Percentiles rank a stretch among this genome's conserved stretches.
These are phyloP conservation scores for Penicillium palitans DNA, from an alignment of 2,329 filamentous ascomycete genomes.

Conservation along the genomic window DNA sequence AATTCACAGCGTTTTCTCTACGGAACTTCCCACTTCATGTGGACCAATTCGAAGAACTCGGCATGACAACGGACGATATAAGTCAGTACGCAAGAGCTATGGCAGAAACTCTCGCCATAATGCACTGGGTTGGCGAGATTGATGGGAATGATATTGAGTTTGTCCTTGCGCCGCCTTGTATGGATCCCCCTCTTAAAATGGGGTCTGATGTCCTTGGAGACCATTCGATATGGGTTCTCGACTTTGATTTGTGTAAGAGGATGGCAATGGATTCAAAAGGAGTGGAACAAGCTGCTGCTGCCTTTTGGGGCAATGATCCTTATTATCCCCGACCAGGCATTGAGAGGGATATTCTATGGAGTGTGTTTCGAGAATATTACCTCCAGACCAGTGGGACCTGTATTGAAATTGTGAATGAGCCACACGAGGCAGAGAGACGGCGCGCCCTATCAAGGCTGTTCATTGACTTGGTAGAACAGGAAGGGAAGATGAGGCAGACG, in stretches of 20 bases:
- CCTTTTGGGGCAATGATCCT: not conserved
- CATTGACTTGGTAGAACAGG: constrained; percentile 10
- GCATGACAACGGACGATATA: not conserved
- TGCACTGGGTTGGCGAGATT: not conserved
- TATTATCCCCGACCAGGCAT: constrained; percentile 50
- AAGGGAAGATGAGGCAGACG: not conserved
- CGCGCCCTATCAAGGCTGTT: constrained; percentile 9
- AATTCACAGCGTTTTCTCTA: constrained; percentile 23
- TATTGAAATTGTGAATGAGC: not conserved
- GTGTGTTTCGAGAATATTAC: constrained; percentile 30
- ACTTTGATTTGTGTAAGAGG: not conserved
- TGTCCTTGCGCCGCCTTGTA: not conserved
- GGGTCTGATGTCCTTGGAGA: not conserved
- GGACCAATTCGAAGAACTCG: not conserved
- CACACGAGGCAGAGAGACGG: not conserved
- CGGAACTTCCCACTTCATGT: constrained; percentile 43
- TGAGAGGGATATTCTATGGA: constrained; percentile 23
- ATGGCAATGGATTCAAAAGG: not conserved
- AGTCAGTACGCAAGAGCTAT: not conserved
- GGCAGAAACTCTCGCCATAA: not conserved
- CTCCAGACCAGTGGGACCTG: constrained; percentile 16
- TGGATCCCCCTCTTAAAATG: not conserved
- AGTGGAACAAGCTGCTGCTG: not conserved
- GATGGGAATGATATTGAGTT: not conserved
- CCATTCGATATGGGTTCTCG: not conserved